Evolutionary conservation across 2,329 filamentous ascomycete genomes (phyloP).

Genomic region (Fusarium ramigenum): DNA sequence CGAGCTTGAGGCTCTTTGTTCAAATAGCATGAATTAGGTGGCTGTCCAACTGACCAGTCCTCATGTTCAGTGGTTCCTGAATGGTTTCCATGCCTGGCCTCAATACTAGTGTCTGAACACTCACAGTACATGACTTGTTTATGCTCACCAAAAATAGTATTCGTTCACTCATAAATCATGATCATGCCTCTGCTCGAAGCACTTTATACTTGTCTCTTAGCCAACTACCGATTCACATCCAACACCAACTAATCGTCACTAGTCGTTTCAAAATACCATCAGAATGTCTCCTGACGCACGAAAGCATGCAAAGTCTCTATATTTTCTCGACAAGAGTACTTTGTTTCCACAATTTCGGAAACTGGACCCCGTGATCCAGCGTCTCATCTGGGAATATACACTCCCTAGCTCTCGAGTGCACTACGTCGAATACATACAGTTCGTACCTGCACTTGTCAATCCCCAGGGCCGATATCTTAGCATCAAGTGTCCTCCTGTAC

Average conservation of each 20-base stretch:
- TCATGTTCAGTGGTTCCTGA: background rate
- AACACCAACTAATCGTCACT: background rate
- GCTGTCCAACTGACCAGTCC: background rate
- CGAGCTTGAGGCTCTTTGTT: background rate
- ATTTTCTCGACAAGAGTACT: accelerated
- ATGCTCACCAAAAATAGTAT: background rate
- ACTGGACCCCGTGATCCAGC: background rate
- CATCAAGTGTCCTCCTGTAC: background rate
- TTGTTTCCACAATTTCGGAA: background rate
- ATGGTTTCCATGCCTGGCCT: background rate
- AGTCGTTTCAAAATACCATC: background rate
- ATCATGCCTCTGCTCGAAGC: accelerated
- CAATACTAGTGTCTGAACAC: background rate
- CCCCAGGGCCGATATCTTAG: background rate
- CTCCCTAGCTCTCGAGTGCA: background rate
- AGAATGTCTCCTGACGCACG: background rate
- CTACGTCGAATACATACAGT: background rate
- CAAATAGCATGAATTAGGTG: background rate
- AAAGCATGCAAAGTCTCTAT: background rate
- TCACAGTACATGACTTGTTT: background rate
- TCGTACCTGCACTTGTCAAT: background rate
- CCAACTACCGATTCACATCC: background rate
- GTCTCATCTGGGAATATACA: background rate
- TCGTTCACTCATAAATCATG: background rate
- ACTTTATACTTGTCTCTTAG: background rate